Evolutionary conservation across 2,329 filamentous ascomycete genomes (phyloP).

Genomic region (Ramularia endophylla): DNA sequence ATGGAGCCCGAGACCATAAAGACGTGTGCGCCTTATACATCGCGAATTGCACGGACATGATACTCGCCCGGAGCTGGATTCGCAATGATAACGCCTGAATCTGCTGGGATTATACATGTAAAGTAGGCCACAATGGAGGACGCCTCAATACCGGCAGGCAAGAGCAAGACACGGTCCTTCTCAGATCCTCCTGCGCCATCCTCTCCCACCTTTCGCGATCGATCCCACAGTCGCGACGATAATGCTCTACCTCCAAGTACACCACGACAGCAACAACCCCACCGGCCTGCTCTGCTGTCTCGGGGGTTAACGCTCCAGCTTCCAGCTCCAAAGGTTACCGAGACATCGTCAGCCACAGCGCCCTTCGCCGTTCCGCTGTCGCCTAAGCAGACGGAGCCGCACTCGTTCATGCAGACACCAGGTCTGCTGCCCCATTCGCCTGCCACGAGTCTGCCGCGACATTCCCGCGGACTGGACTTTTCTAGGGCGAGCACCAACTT

Average conservation of each 20-base stretch:
- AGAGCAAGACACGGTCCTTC: conserved; percentile 36
- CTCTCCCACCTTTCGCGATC: conserved; percentile 40
- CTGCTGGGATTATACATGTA: too few relatives aligned
- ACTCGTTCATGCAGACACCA: conserved; percentile 59
- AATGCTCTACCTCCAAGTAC: conserved; percentile 32
- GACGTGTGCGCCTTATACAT: too few relatives aligned
- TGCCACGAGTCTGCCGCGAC: conserved; percentile 78
- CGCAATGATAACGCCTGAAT: too few relatives aligned
- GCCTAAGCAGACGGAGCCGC: conserved; percentile 70
- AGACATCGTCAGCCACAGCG: conserved; percentile 6
- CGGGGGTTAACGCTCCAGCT: conserved; percentile 66
- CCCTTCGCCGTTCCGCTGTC: conserved; percentile 60
- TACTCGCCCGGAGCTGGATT: too few relatives aligned
- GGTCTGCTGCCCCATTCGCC: conserved; percentile 49
- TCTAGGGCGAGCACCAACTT: conserved; percentile 88
- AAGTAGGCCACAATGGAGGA: too few relatives aligned
- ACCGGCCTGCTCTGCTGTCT: conserved; percentile 56
- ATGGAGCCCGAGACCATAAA: too few relatives aligned
- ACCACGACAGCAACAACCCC: conserved; percentile 52
- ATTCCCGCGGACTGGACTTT: conserved; percentile 88
- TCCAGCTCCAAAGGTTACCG: conserved; percentile 38
- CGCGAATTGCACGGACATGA: too few relatives aligned
- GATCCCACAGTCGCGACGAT: conserved; percentile 35
- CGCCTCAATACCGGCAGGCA: conserved; percentile 1
- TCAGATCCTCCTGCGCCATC: conserved; percentile 42